Conservation (phyloP, 768 basidiomycete species). For the Boletellus emodensis region DNA sequence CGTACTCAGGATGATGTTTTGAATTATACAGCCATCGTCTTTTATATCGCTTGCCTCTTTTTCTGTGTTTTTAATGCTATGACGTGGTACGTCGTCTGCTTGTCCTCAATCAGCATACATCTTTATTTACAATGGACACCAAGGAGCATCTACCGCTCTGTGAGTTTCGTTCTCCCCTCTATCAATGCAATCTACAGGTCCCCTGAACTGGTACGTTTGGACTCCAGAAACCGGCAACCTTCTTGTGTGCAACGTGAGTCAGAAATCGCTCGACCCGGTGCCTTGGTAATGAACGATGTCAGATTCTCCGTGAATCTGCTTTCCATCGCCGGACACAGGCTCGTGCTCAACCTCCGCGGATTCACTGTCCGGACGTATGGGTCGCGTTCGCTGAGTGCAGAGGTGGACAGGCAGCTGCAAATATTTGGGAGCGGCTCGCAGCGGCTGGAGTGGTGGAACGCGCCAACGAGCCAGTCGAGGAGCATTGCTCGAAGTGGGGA, state of each 20-base stretch:
- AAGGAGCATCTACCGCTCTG: background rate
- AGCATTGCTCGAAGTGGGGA: too few species aligned
- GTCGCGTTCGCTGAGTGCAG: slow-evolving; percentile 7
- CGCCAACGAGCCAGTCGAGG: background rate
- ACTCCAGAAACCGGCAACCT: background rate
- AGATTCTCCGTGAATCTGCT: slow-evolving; percentile 11
- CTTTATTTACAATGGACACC: background rate
- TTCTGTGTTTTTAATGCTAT: background rate
- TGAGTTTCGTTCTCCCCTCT: background rate
- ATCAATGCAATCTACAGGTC: background rate
- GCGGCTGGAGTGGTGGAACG: background rate
- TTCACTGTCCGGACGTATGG: slow-evolving; percentile 6
- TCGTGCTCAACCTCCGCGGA: slow-evolving; percentile 15
- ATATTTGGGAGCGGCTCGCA: background rate
- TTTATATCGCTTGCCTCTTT: slow-evolving; percentile 3
- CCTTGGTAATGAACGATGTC: background rate
- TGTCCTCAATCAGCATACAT: too few species aligned
- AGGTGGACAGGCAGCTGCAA: slow-evolving; percentile 17
- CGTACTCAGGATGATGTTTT: background rate
- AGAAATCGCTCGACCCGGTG: too few species aligned
- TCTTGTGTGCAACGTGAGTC: background rate
- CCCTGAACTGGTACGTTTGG: too few species aligned
- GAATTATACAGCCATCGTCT: slow-evolving; percentile 1
- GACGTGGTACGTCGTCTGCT: slow-evolving; percentile 3
- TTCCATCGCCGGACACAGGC: slow-evolving; percentile 21